Conservation (phyloP, 179 eudicot genomes). For the Amaranthus tricolor region DNA sequence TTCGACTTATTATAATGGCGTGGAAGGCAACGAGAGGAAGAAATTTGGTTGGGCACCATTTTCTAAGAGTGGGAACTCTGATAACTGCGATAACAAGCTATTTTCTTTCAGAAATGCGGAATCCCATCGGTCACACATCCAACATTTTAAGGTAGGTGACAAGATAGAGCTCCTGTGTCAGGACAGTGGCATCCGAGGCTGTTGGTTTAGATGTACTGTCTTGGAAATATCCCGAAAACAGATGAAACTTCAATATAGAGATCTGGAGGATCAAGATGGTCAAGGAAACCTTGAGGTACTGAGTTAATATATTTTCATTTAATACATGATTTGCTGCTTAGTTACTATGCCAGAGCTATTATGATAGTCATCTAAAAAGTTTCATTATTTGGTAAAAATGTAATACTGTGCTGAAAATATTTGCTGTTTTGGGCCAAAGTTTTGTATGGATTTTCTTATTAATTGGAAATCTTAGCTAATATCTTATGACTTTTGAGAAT, state of each 20-base stretch:
- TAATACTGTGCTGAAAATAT: neutral
- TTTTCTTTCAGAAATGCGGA: conserved; percentile 40
- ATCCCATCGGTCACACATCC: conserved; percentile 26
- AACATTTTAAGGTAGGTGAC: conserved; percentile 47
- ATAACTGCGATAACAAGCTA: conserved; percentile 32
- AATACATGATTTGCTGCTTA: conserved; percentile 1
- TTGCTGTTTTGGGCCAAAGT: too few species aligned
- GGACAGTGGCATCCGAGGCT: conserved; percentile 95
- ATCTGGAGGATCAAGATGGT: conserved; percentile 79
- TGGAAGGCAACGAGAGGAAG: conserved; percentile 27
- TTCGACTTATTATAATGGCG: conserved; percentile 24
- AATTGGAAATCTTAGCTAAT: too few species aligned
- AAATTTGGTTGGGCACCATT: conserved; percentile 28
- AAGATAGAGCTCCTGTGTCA: conserved; percentile 81
- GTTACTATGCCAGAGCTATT: neutral
- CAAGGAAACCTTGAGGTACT: conserved; percentile 81
- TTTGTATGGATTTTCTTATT: too few species aligned
- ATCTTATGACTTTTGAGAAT: neutral
- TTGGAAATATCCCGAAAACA: conserved; percentile 61
- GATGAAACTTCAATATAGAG: conserved; percentile 74
- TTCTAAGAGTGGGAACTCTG: conserved; percentile 37
- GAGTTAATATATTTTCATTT: neutral
- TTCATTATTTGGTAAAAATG: neutral
- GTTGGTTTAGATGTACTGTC: conserved; percentile 95
- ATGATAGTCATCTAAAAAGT: neutral